phyloP scores from a whole-genome alignment of 345 rosid species.

The Cardamine resedifolia region DNA sequence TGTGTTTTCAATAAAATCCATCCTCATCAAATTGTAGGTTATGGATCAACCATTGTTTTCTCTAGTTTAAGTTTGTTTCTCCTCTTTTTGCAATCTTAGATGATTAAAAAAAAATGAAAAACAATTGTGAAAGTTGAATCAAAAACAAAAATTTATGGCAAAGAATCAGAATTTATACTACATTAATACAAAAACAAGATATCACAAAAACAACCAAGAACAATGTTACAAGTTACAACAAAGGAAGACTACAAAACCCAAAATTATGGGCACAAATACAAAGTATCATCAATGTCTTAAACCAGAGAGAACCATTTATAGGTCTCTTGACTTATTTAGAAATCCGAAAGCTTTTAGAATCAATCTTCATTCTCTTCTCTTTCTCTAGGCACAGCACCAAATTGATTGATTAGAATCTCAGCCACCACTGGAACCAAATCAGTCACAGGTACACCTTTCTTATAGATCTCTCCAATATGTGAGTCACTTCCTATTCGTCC shows the following conservation, averaged over 20 bases:
- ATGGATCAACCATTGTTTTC: too few species aligned
- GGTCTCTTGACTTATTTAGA: conserved; percentile 8
- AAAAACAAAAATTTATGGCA: not conserved
- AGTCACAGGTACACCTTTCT: conserved; percentile 84
- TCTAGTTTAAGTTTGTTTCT: too few species aligned
- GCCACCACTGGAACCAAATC: conserved; percentile 79
- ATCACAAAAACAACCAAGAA: conserved; percentile 28
- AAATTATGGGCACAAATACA: conserved; percentile 12
- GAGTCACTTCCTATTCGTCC: conserved; percentile 89
- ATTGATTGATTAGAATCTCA: conserved; percentile 67
- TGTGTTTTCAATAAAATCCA: too few species aligned
- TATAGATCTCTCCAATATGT: conserved; percentile 70
- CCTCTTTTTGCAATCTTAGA: too few species aligned
- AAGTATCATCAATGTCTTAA: conserved; percentile 10
- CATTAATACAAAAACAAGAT: conserved; percentile 10
- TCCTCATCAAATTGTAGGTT: too few species aligned
- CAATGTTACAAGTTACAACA: conserved; percentile 30
- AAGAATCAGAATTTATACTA: conserved; percentile 27
- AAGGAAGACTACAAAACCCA: conserved; percentile 22
- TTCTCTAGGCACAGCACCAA: conserved; percentile 84
- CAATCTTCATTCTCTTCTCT: conserved; percentile 82
- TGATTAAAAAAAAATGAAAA: too few species aligned
- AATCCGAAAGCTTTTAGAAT: conserved; percentile 22
- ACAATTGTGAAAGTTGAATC: not conserved
- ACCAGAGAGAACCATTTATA: conserved; percentile 17